Evolutionary conservation across 2,329 filamentous ascomycete species (phyloP), one percentile per base, ranked within the genome.

Genomic region (Cryphonectria parasitica): DNA sequence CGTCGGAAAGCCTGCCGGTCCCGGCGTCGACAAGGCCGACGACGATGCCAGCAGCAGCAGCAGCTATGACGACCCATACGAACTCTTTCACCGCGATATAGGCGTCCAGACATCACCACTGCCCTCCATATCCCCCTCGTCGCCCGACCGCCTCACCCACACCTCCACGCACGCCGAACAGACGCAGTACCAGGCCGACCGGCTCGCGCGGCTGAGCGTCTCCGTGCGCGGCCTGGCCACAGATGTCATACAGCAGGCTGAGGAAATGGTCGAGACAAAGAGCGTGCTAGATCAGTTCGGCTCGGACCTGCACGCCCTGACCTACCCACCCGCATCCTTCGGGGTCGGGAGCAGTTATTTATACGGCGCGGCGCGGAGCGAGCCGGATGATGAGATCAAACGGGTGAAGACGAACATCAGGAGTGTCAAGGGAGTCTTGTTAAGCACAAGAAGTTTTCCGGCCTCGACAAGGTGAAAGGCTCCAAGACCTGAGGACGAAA

Each of bases 11-110:
- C 75, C n/a, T 19, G 28, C 76, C 60, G 54, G 74, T 17, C 61
- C 69, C 15, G 56, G 73, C 34, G 43, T 25, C 39, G 70, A 70
- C 28, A 73, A 28, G 34, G 45, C 77, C 60, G 54, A 74, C 10
- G 64, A 68, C 11, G 62, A 74, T 39, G 36, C 28, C 41, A 79
- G 79, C n/a, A 86, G 78, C 60, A 79, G 79, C n/a, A 86, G 83
- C 76, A 86, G 85, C 36, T 84, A 82, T 70, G 87, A 87, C 72
- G 89, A 91, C 75, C 92, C 93, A 0, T 90, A 91, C 0, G 92
- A 95, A 79, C 87, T 95, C 73, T 96, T 93, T 80, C 92, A 95
- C 79, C 89, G 92, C 62, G 93, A 96, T 77, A 87, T 93, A 71
- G 92, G 92, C 73, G 92, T 92, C 0, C 93, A 96, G 79, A 96